Base-by-base conservation (phyloP, 257 asterid genomes). In the Solanum chmielewskii region DNA sequence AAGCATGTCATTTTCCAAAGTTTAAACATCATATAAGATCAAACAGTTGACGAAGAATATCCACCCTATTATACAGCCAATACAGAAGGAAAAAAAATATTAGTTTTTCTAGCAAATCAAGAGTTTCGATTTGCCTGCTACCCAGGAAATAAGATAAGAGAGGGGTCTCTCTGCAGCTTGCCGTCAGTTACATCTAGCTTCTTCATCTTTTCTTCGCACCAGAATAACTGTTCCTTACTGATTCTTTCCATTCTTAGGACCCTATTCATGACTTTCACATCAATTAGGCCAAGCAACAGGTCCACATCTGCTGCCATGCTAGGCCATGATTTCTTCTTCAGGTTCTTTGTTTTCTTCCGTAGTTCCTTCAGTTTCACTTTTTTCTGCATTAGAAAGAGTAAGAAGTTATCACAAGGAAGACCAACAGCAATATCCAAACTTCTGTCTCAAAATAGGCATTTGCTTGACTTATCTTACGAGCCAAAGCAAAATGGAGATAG, bases 201-300 rank as follows among this genome's bases (percentile, higher is more conserved):
- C 92, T 96, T 95, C 95, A 92, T 93, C 95, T 94, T 97, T 47
- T 94, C 98, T 86, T 95, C 98, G 7, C 99, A 96, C 98, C 99
- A 97, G 82, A 94, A 86, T 64, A 94, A 69, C 71, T 95, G 98
- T 25, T 94, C 95, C 84, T 91, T 94, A 92, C 92, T 95, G 6
- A 97, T 88, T 86, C 87, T 91, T 76, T 52, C 86, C 98, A 94
- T 91, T 69, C 96, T 81, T 42, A 95, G 69, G 39, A 92, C 99
- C 93, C 98, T 93, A 9, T 89, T 86, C 86, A 95, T 4, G 45
- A 97, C 92, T 90, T 95, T 95, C 11, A 92, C 94, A 86, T 96
- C 99, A 14, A 94, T 88, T 2, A 92, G 91, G 76, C 93, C 98
- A 60, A 97, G 95, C 93, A 95, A 87, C 91, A 93, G 88, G 85